Evolutionary conservation across 2,329 filamentous ascomycete species (phyloP), one percentile per base, ranked within the genome.

Genomic region (Alternaria triticimaculans): DNA sequence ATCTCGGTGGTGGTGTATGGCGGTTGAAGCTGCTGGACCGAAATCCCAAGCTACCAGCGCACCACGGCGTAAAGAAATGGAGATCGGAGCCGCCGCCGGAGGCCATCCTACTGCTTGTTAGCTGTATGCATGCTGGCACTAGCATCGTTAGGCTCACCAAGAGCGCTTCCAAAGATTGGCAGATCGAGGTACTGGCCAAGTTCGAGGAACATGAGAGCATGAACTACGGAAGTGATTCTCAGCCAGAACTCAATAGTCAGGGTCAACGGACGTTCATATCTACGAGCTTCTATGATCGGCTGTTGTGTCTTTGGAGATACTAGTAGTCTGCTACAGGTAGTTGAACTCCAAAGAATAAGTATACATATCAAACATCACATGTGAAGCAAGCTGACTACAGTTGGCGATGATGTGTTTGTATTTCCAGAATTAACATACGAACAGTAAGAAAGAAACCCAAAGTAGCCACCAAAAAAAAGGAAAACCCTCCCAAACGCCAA

Each of bases 131-230:
- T 82, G 93, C 92, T 3, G 96, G 96, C 1, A 86, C 88, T 10
- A 87, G 90, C 58, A 81, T 98, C n/a, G 76, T 90, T 3, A 79
- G 80, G 62, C 72, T 89, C 4, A 74, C 64, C 7, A 63, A 41
- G 72, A 72, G 33, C 28, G 74, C 44, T 15, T 67, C 68, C n/a
- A 62, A 65, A 2, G 57, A 81, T 60, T 93, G 90, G 87, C 75
- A 73, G 1, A 89, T 96, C 61, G 82, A 86, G 46, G 84, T 95
- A 2, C 69, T 94, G 50, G 89, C 87, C 0, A 87, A 85, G 56
- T 97, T 97, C 74, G 91, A 93, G 70, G 92, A 95, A 76, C 94
- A 97, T 77, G 85, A 92, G 81, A 97, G 93, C 78, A 97, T 97
- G 93, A 97, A 97, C 74, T 98, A 98, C 78, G 94, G 91, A 7